phyloP scores from a whole-genome alignment of 345 rosid genomes.

The Sapria himalayana region DNA sequence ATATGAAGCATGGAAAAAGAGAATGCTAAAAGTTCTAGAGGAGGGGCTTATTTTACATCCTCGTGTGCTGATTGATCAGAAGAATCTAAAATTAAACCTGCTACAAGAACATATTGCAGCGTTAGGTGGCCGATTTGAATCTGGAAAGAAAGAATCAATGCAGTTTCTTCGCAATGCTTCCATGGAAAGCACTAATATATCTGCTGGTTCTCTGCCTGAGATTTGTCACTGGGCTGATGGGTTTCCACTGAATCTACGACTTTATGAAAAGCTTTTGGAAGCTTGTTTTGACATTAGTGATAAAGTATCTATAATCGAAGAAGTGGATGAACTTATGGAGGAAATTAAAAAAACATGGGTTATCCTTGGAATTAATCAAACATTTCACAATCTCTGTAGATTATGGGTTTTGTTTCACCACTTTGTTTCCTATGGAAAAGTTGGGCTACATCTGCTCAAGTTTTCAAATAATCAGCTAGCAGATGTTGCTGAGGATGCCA shows the following conservation, averaged over 20 bases:
- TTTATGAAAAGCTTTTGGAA: conserved; percentile 71
- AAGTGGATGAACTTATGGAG: conserved; percentile 88
- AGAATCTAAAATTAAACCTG: conserved; percentile 39
- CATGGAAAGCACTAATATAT: conserved; percentile 61
- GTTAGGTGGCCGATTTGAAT: conserved; percentile 55
- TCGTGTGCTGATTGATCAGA: conserved; percentile 56
- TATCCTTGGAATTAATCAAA: conserved; percentile 68
- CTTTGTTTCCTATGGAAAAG: conserved; percentile 66
- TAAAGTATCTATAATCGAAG: conserved; percentile 54
- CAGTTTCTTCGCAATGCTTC: conserved; percentile 79
- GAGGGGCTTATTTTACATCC: conserved; percentile 79
- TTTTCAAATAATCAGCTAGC: conserved; percentile 57
- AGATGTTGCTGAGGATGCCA: conserved; percentile 91
- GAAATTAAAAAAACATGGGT: conserved; percentile 94
- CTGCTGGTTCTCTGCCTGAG: conserved; percentile 61
- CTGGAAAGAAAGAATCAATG: conserved; percentile 89
- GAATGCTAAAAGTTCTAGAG: conserved; percentile 70
- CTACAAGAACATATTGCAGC: conserved; percentile 60
- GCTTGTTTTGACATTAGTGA: conserved; percentile 67
- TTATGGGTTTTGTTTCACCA: conserved; percentile 82
- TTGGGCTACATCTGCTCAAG: conserved; percentile 54
- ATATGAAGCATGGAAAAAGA: conserved; percentile 70
- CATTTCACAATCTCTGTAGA: conserved; percentile 71
- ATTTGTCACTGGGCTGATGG: conserved; percentile 98
- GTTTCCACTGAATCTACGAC: conserved; percentile 60